Evolutionary conservation across 768 basidiomycete species (phyloP), one percentile per base, ranked within the genome.

Genomic region (Boletus bicolor): DNA sequence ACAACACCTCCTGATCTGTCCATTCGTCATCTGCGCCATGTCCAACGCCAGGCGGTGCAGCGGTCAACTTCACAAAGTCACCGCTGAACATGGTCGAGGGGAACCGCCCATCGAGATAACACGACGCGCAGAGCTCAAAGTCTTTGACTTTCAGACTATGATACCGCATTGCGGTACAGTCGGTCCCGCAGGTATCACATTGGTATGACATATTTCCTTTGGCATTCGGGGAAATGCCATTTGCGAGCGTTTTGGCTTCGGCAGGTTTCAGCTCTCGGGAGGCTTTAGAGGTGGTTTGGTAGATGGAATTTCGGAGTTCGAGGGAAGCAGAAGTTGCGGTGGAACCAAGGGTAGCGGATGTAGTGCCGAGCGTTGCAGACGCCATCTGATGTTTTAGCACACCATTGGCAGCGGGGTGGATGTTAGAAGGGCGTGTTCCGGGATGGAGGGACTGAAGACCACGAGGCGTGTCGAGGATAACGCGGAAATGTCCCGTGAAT

Each of bases 401-500:
- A 15, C 84, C 82, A 57, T 85, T 85, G 38, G 81, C 58, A 12
- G 72, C 68, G 39, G 73, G 74, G 36, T 74, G 70, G 14, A 78
- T 75, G 51, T 76, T 76, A 5, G 76, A 63, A 35, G 82, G 82
- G 15, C 83, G 81, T 9, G 87, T 88, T 3, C 90, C 89, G 3
- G 91, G 84, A 70, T 93, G 97, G 10, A 97, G 82, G 14, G 97
- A 97, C 63, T 94, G 92, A 2, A 99, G 82, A 14, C 97, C 97
- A 44, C 93, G 90, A 34, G 97, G 97, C 0, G 96, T 94, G 68
- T 99, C 97, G 61, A 98, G 85, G 51, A 97, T 86, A 66, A 99
- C 92, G 55, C 97, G 89, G 84, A 96, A 99, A 72, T 99, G 97
- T 26, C 97, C 97, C 2, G 97, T 98, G 73, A 98, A 98, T 26